A percentile compares a stretch with the other conserved stretches of the same genome.
These are phyloP conservation scores for Lepiota brunneoincarnata DNA, from an alignment of 768 basidiomycete genomes.

Conservation along the genomic window DNA sequence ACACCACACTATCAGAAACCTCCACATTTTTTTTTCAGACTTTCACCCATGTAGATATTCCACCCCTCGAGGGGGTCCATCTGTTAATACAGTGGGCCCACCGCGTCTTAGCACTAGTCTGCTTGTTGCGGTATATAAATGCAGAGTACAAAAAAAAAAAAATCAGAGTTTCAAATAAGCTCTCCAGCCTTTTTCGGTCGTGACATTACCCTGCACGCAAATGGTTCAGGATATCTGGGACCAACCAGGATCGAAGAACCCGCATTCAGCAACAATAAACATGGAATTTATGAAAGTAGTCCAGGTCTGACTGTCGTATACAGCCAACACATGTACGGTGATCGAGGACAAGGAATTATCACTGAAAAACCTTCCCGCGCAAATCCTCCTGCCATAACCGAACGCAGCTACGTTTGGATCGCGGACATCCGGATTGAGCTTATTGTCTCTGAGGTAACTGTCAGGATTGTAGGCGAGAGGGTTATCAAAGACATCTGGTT, in stretches of 20 bases:
- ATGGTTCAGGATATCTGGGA: conserved; percentile 4
- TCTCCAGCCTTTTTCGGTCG: conserved; percentile 2
- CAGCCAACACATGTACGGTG: conserved; percentile 20
- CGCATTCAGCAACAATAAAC: no score
- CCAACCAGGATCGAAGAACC: no score
- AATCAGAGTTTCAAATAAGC: neutral
- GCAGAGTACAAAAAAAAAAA: no score
- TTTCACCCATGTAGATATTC: no score
- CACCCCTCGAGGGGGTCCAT: no score
- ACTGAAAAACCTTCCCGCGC: conserved; percentile 22
- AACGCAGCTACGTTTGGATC: conserved; percentile 26
- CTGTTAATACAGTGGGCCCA: no score
- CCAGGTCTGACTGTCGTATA: conserved; percentile 23
- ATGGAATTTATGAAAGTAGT: no score
- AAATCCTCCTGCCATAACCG: conserved; percentile 29
- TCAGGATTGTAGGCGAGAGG: conserved; percentile 28
- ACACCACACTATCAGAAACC: no score
- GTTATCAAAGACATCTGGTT: conserved; percentile 18
- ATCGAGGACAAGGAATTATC: conserved; percentile 20
- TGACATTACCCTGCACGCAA: conserved; percentile 7
- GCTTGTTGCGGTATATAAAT: no score
- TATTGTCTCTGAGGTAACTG: conserved; percentile 23
- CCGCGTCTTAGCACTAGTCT: no score
- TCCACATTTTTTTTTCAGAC: no score
- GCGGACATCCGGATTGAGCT: conserved; percentile 20